Evolutionary conservation across 129 eudicot species (phyloP), one percentile per base, ranked within the genome.

Genomic region (Kitagawia praeruptora): DNA sequence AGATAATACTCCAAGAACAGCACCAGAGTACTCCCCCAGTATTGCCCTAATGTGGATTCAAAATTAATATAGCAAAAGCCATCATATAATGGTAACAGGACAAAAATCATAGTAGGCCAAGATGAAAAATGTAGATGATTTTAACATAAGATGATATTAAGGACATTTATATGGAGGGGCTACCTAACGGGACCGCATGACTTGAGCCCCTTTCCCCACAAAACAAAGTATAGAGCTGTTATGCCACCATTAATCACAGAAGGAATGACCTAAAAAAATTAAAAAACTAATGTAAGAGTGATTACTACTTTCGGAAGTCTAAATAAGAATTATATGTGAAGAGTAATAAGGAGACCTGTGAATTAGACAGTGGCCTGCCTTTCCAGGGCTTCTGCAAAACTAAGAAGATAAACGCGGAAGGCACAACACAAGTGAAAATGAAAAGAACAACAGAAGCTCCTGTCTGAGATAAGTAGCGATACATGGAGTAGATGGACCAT

Each of bases 161-260:
- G 13, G 72, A 66, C 38, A 12, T 31, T 10, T 75, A 14, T 71
- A 21, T 12, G 13, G 9, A 8, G 3, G 47, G 47, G 83, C 49
- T 86, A 94, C 98, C 98, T 87, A 77, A 94, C 87, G 81, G 98
- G 98, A 46, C 98, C 97, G 83, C 97, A 94, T 28, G 97, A 85
- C 86, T 88, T 88, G 66, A 94, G 92, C 77, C 98, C 98, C 85
- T 91, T 88, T 54, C 93, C 98, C 98, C 98, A 94, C 80, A 94
- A 82, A 75, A 94, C 87, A 89, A 88, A 94, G 86, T 94, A 94
- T 48, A 94, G 84, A 75, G 98, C 96, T 74, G 98, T 91, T 84
- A 94, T 90, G 80, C 84, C 98, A 41, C 98, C 98, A 85, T 91
- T 94, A 44, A 91, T 89, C 41, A 94, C 82, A 23, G 97, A 83